Evolutionary conservation across 1,139 yeast species (phyloP), one percentile per base, ranked within the genome.

Genomic region (Entelexis sorbosivorans): DNA sequence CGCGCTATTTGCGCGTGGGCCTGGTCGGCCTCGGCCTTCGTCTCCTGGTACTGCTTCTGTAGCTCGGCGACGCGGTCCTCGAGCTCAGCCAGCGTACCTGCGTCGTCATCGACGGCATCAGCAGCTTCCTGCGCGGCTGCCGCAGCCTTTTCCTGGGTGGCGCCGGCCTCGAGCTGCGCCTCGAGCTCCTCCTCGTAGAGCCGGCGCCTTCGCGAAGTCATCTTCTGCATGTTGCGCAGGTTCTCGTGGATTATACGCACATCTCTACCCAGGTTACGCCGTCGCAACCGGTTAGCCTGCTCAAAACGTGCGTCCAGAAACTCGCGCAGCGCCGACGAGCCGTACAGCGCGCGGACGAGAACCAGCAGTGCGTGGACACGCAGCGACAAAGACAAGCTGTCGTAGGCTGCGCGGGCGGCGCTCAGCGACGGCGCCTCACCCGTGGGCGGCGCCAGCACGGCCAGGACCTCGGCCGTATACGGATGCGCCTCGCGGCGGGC

Each of bases 261-360:
- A 52, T 82, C 89, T 49, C 86, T 47, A 14, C 36, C 95, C 47
- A 83, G 69, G 55, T 89, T 73, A 50, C 78, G 82, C 55, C 89
- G 74, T 61, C 94, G 75, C 35, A 82, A 66, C 16, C 70, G 68
- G 0, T 87, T 74, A 1, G 83, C 73, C 40, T 77, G 77, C 35
- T 82, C 93, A 64, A 82, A 70, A 56, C 84, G 78, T 51, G 73
- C 73, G 51, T 87, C 96, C 55, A 86, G 77, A 60, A 78, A 76
- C 13, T 69, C 68, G 60, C 95, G 73, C 34, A 87, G 79, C 6
- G 75, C 63, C 2, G 74, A 69, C 5, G 91, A 79, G 40, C 76
- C 75, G 34, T 79, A 73, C 33, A 84, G 67, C 32, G 85, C 66
- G 26, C 77, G 75, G 56, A 79, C 74, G 38, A 86, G 63, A 24